A percentile compares a stretch with the other conserved stretches of the same genome.
phyloP scores from a whole-genome alignment of 805 yeast species.

The Candida pseudoglaebosa region DNA sequence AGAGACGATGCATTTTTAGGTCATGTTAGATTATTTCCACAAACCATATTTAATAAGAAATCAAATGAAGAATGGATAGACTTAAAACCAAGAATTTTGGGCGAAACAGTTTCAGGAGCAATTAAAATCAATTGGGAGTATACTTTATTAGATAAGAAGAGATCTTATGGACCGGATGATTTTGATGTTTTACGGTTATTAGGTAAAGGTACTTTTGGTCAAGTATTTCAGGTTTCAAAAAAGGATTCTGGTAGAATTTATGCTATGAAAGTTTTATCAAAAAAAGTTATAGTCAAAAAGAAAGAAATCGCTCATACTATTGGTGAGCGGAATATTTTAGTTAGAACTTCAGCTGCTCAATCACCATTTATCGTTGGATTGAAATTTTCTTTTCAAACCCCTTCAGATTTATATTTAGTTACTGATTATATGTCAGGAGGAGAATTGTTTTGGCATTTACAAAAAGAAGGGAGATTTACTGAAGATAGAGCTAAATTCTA shows the following conservation, averaged over 20 bases:
- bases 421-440: conserved; percentile 99
- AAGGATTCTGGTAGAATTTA: conserved; percentile 85
- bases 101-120: conserved; percentile 75
- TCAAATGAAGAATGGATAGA: conserved; percentile 64
- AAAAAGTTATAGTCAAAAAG: conserved; percentile 92
- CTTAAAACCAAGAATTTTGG: conserved; percentile 67
- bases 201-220: conserved; percentile 98
- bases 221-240: conserved; percentile 93
- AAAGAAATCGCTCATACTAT: conserved; percentile 98
- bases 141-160: conserved; percentile 57
- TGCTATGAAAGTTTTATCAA: conserved; percentile 95
- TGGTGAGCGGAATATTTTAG: conserved; percentile 93
- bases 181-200: conserved; percentile 85
- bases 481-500: conserved; percentile 96
- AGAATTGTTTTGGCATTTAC: conserved; percentile 94
- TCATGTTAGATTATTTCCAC: conserved; percentile 69
- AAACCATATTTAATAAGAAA: conserved; percentile 33
- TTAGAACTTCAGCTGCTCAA: conserved; percentile 82
- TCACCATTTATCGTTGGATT: conserved; percentile 94
- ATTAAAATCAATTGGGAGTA: conserved; percentile 74
- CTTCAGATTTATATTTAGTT: conserved; percentile 84
- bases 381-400: conserved; percentile 95
- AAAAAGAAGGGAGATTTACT: conserved; percentile 89
- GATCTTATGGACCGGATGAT: conserved; percentile 88
- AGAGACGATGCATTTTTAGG: conserved; percentile 84